Base-by-base conservation (phyloP, 2,329 filamentous ascomycete genomes). In the Aaosphaeria arxii region DNA sequence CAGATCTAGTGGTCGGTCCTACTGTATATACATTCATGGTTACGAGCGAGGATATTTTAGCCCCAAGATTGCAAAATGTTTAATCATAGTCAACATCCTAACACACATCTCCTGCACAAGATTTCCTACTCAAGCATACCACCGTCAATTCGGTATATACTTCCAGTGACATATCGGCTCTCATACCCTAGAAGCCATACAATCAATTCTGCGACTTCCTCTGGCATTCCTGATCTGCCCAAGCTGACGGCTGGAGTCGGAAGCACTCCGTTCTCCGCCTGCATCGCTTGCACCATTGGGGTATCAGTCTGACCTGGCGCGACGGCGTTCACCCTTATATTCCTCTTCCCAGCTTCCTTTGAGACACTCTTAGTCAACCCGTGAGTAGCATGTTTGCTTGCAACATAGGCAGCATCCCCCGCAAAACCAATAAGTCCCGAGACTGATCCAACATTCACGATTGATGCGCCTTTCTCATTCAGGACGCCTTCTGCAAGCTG, bases 141-240 rank as follows among this genome's bases (percentile, higher is more conserved):
- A 1, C 50, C 52, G 46, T 55, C 52, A 7, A 48, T 47, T 11
- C 50, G 38, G 40, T 46, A 50, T 7, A 50, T 42, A 39, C 31
- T 47, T 9, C 50, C 52, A 7, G 49, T 55, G n/a, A 55, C 47
- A 53, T 51, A 55, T 7, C 31, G 30, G 30, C 53, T 53, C 40
- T 51, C 48, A 11, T 44, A 44, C 4, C 48, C 40, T 30, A 55
- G 32, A 40, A 55, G 44, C 48, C 48, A 55, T 2, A 44, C 44
- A 48, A 55, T 51, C 9, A 40, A 13, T 44, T 51, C 48, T 11
- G 53, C 53, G 43, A 55, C 43, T 42, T 55, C 53, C 42, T 53
- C 53, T n/a, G 53, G 45, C 44, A 51, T 35, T n/a, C 45, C 53
- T 36, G 78, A 54, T 7, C 78, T 69, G 24, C 64, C 63, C 43